These are phyloP conservation scores for Cladosporium velox DNA, from an alignment of 2,329 filamentous ascomycete genomes.

Conservation along the genomic window DNA sequence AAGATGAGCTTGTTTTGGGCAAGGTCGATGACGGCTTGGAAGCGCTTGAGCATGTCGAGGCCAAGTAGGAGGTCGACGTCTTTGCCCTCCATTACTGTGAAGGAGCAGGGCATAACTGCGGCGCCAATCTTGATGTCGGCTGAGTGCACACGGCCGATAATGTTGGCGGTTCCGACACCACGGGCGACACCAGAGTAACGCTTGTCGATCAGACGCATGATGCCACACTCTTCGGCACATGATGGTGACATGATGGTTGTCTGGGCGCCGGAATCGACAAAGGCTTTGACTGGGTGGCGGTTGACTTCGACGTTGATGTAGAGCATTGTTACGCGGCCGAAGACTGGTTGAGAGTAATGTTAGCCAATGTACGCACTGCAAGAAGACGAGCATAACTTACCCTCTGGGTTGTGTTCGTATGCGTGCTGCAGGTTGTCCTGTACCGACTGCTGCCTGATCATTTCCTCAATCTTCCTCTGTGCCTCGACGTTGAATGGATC, in stretches of 20 bases:
- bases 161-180: slow-evolving; percentile 90
- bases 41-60: slow-evolving; percentile 93
- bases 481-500: slow-evolving; percentile 94
- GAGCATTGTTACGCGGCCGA: slow-evolving; percentile 91
- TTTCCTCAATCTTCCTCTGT: slow-evolving; percentile 90
- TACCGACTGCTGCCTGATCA: slow-evolving; percentile 91
- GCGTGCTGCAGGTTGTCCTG: slow-evolving; percentile 95
- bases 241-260: slow-evolving; percentile 97
- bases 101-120: slow-evolving; percentile 86
- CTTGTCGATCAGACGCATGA: slow-evolving; percentile 92
- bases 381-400: slow-evolving; percentile 51
- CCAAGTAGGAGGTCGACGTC: slow-evolving; percentile 90
- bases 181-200: slow-evolving; percentile 89
- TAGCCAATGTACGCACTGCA: not conserved
- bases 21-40: slow-evolving; percentile 90
- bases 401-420: slow-evolving; percentile 96
- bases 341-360: slow-evolving; percentile 59
- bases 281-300: slow-evolving; percentile 85
- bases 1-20: slow-evolving; percentile 83
- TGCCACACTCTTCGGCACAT: slow-evolving; percentile 88
- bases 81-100: slow-evolving; percentile 99
- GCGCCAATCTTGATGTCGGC: slow-evolving; percentile 92
- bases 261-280: slow-evolving; percentile 96
- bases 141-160: slow-evolving; percentile 91
- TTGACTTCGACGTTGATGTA: slow-evolving; percentile 97